Conservation (phyloP, 352 stramenopile genomes). For the Elongisporangium anandrum region DNA sequence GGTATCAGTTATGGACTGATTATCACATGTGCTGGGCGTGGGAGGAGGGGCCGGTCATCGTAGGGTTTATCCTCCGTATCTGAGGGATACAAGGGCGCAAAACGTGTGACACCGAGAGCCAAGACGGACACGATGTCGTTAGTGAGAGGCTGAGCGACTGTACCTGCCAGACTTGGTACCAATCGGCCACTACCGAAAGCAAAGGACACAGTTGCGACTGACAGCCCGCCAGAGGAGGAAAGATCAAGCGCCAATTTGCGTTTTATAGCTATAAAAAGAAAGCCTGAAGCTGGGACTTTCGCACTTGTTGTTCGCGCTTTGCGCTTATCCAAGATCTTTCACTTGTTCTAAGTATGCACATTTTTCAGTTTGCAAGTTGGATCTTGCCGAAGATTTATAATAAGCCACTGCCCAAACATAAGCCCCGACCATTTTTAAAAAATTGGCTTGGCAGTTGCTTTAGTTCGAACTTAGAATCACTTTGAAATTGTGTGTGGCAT, state of each 20-base stretch:
- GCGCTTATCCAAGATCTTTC: no score
- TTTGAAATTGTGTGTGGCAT: background rate
- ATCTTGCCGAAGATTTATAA: no score
- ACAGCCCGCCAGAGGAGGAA: background rate
- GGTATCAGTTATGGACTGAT: background rate
- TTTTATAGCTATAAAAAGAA: background rate
- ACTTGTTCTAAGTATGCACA: no score
- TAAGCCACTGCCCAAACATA: no score
- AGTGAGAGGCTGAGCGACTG: background rate
- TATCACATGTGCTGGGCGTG: background rate
- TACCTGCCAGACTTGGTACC: background rate
- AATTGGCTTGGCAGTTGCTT: no score
- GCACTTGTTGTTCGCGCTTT: no score
- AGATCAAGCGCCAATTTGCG: no score
- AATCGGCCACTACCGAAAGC: background rate
- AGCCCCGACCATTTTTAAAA: no score
- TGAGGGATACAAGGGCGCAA: background rate
- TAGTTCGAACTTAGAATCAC: background rate
- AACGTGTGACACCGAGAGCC: background rate
- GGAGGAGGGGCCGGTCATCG: background rate
- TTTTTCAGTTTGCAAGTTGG: background rate
- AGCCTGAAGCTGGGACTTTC: no score
- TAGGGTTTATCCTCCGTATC: background rate
- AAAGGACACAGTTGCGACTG: background rate
- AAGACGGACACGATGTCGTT: background rate